Evolutionary conservation across 768 basidiomycete species (phyloP), one percentile per base, ranked within the genome.

Genomic region (Cyclocybe aegerita): DNA sequence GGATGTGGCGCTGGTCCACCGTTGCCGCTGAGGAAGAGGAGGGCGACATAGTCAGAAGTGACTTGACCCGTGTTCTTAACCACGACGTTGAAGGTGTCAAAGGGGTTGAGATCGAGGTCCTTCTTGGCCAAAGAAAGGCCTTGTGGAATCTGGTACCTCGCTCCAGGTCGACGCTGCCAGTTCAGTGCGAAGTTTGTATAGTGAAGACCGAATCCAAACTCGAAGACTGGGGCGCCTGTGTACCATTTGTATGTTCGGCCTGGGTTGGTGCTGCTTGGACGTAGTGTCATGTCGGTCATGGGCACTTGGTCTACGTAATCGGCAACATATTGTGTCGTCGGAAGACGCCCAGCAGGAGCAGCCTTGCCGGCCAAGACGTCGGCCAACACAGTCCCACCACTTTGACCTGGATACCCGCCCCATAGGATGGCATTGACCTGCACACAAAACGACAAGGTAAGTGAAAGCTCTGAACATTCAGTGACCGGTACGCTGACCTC

Each of bases 191-290:
- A 82, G 5, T 66, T 76, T 4, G 80, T 82, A 64, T 72, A 82
- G 59, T 81, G 80, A 43, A 80, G 64, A 14, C 81, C 82, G 45
- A 71, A 70, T 12, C 80, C 82, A 55, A 81, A 82, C 47, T 75
- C 71, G 59, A 72, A 79, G 14, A 81, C 69, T n/a, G 80, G 74
- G 11, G 69, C 69, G 10, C 72, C 78, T 16, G 67, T 70, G 66
- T 74, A 82, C 81, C 80, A 84, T 54, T 75, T 79, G 65, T 82
- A 82, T 7, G 81, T 82, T 32, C 81, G 72, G 9, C 81, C 81
- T 0, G 81, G 80, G 54, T 73, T 78, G 41, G 68, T 69, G 30
- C 63, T 55, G 56, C 70, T 74, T 6, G 80, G 77, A 15, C 77
- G 79, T 34, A 82, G 63, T 2, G 61, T 68, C 80, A 83, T 83